Evolutionary conservation across 805 yeast species (phyloP).

Genomic region (Lipomyces japonicus): DNA sequence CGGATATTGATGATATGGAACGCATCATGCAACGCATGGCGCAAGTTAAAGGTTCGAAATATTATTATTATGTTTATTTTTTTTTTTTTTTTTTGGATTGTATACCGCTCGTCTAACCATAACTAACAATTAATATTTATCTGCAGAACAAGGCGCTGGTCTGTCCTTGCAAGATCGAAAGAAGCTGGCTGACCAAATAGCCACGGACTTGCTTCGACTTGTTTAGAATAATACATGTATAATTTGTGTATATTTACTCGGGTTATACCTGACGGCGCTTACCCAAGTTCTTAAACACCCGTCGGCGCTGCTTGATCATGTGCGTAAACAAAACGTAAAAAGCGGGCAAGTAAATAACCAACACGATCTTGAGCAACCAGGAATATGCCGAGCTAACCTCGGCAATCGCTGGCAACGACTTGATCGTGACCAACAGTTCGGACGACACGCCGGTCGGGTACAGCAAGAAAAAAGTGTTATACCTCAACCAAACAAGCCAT

Average conservation of each 20-base stretch:
- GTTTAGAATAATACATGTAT: not conserved
- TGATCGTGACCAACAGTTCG: slow-evolving; percentile 66
- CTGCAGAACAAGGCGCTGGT: slow-evolving; percentile 21
- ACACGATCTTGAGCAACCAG: slow-evolving; percentile 51
- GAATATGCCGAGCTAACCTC: slow-evolving; percentile 47
- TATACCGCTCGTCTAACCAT: not conserved
- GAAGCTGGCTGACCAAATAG: slow-evolving; percentile 37
- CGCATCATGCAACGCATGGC: slow-evolving; percentile 32
- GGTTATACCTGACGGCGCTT: slow-evolving; percentile 21
- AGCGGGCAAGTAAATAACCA: slow-evolving; percentile 68
- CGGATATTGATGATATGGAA: slow-evolving; percentile 33
- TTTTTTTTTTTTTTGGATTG: not conserved
- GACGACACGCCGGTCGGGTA: slow-evolving; percentile 93
- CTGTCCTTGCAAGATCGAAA: slow-evolving; percentile 34
- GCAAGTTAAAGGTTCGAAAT: slow-evolving; percentile 30
- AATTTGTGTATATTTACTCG: not conserved
- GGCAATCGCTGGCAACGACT: slow-evolving; percentile 67
- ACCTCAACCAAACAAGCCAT: slow-evolving; percentile 66
- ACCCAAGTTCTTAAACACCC: slow-evolving; percentile 46
- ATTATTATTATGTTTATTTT: slow-evolving; percentile 7
- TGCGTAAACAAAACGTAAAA: slow-evolving; percentile 78
- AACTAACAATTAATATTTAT: not conserved
- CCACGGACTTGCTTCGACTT: slow-evolving; percentile 10
- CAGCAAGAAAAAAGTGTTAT: slow-evolving; percentile 73
- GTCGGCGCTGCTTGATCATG: slow-evolving; percentile 83